These are phyloP conservation scores for Rhizoclosmatium globosum DNA, from an alignment of 192 early-diverging fungal species.

Conservation along the genomic window DNA sequence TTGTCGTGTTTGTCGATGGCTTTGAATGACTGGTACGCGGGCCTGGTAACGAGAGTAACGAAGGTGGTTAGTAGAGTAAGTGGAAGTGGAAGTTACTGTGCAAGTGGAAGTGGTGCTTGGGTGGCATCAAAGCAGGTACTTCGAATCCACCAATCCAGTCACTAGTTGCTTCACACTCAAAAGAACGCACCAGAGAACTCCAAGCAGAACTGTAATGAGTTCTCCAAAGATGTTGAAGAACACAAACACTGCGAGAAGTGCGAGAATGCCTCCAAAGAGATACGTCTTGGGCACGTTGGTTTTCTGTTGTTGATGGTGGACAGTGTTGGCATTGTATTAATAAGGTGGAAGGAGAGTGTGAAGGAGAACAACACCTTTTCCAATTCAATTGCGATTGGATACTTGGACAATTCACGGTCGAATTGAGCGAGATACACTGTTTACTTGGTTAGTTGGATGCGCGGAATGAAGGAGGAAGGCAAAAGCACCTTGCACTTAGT, in stretches of 20 bases:
- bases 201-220: conserved; percentile 84
- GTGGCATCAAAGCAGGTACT: no score
- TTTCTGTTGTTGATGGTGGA: conserved; percentile 22
- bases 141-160: no score
- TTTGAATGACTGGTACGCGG: conserved; percentile 92
- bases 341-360: background rate
- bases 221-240: conserved; percentile 85
- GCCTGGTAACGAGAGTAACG: no score
- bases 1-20: conserved; percentile 85
- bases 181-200: conserved; percentile 79
- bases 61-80: no score
- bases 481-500: background rate
- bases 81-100: no score
- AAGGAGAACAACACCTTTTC: conserved; percentile 54
- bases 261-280: conserved; percentile 68
- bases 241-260: conserved; percentile 75
- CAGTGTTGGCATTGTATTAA: background rate
- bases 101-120: no score
- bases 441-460: background rate
- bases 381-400: conserved; percentile 70
- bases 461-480: background rate
- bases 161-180: no score
- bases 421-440: conserved; percentile 53
- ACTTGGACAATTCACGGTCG: conserved; percentile 78
- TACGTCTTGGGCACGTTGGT: conserved; percentile 94